These are phyloP conservation scores for Xylaria venustula DNA, from an alignment of 495 filamentous ascomycete genomes.

Conservation along the genomic window DNA sequence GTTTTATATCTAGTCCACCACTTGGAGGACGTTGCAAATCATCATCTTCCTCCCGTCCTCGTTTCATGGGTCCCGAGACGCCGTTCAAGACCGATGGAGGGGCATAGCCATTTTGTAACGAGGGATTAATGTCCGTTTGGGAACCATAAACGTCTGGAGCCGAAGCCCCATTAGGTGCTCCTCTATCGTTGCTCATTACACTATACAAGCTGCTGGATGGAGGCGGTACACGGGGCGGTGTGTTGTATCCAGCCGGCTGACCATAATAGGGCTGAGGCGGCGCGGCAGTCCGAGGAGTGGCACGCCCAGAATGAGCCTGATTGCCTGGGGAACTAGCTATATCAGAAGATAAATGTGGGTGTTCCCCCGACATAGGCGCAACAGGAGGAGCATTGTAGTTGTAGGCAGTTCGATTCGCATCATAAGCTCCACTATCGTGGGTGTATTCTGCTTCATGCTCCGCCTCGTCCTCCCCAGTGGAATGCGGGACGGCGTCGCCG, in stretches of 20 bases:
- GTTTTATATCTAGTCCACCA: constrained; percentile 69
- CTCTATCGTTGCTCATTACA: constrained; percentile 82
- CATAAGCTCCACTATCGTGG: constrained; percentile 67
- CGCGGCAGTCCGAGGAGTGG: constrained; percentile 75
- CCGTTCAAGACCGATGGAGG: constrained; percentile 65
- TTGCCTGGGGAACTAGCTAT: constrained; percentile 84
- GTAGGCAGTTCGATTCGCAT: constrained; percentile 67
- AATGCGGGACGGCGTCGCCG: constrained; percentile 52
- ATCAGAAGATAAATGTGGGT: constrained; percentile 79
- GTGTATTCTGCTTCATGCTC: constrained; percentile 80
- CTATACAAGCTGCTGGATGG: constrained; percentile 84
- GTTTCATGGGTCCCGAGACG: constrained; percentile 64
- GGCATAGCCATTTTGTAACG: constrained; percentile 60
- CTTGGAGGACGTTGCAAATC: constrained; percentile 68
- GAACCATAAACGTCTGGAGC: constrained; percentile 66
- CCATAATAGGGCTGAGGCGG: constrained; percentile 72
- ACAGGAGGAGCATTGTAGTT: constrained; percentile 68
- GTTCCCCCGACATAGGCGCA: constrained; percentile 66
- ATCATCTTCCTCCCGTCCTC: constrained; percentile 76
- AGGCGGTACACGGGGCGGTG: constrained; percentile 70
- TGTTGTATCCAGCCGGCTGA: constrained; percentile 65
- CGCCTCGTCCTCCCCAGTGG: constrained; percentile 68
- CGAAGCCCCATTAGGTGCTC: constrained; percentile 63
- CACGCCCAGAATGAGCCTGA: constrained; percentile 79
- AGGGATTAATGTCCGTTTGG: constrained; percentile 55